Evolutionary conservation across 441 rosid genomes (phyloP), one percentile per base, ranked within the genome.

Genomic region (Bocquillonia castaneifolia): DNA sequence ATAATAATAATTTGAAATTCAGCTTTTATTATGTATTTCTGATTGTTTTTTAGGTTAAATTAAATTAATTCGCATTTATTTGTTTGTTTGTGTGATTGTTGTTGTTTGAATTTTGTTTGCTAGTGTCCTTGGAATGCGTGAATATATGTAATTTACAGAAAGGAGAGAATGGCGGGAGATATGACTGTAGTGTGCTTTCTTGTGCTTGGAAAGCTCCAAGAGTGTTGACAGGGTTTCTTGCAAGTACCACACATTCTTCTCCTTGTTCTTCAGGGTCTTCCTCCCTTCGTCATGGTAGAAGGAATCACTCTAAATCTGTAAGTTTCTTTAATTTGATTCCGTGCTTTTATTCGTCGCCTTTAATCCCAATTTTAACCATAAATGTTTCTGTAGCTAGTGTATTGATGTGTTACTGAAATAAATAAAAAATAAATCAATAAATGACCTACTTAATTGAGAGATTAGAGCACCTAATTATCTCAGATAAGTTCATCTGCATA

Each of bases 181-280:
- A 77, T 51, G 97, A 86, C 72, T 91, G 95, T 79, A 87, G 71
- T 61, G 82, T 84, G 52, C 83, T 94, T 56, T 91, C 96, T 1
- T 89, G 96, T 71, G 96, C 96, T 52, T 90, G 92, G 96, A 91
- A 87, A 79, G 89, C 92, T 69, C 99, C 97, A 5, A 84, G 97
- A 77, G 89, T 82, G 50, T 78, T 94, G 81, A 87, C 99, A 40
- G 96, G 99, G 48, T 87, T 86, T 77, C 87, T 90, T 51, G 93
- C 96, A 5, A 88, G 81, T 83, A 91, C 99, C 31, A 83, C 96
- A 0, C 89, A 87, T 74, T 78, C 90, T 68, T 66, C 79, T 45
- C 80, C 77, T 45, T 84, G 74, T 82, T 80, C 84, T 5, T 73
- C 88, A 2, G 66, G 67, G 25, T 68, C 72, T n/a, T 68, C 70